These are phyloP conservation scores for Sporothrix phasma DNA, from an alignment of 2,329 filamentous ascomycete species.

Conservation along the genomic window DNA sequence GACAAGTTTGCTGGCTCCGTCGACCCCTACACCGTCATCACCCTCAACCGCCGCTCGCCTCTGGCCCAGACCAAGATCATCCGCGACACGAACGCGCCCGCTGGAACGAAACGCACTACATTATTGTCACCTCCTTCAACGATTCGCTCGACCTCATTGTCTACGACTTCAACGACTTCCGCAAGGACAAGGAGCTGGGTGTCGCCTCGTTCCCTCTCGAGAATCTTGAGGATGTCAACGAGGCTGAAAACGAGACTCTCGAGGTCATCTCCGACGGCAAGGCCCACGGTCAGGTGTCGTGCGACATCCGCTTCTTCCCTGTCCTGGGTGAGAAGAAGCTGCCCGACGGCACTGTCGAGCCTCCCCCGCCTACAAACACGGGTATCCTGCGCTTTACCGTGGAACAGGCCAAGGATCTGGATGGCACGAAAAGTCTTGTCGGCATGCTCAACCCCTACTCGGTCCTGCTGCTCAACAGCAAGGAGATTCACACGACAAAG, in stretches of 20 bases:
- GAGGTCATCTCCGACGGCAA: slow-evolving; percentile 81
- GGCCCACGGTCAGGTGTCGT: slow-evolving; percentile 65
- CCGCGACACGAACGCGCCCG: slow-evolving; percentile 75
- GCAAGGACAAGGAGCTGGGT: slow-evolving; percentile 94
- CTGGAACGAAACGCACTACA: slow-evolving; percentile 95
- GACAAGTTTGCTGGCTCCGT: slow-evolving; percentile 88
- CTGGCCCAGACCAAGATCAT: slow-evolving; percentile 85
- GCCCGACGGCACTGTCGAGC: slow-evolving; percentile 66
- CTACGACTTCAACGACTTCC: slow-evolving; percentile 89
- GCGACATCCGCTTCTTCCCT: slow-evolving; percentile 90
- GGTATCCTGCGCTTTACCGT: slow-evolving; percentile 90
- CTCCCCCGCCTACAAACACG: slow-evolving; percentile 80
- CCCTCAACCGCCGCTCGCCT: slow-evolving; percentile 70
- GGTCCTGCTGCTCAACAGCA: slow-evolving; percentile 78
- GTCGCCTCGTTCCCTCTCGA: slow-evolving; percentile 78
- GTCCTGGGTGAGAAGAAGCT: slow-evolving; percentile 65
- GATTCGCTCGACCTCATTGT: slow-evolving; percentile 77
- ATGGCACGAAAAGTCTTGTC: slow-evolving; percentile 83
- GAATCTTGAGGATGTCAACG: slow-evolving; percentile 62
- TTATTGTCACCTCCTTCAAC: slow-evolving; percentile 84
- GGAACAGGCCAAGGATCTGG: slow-evolving; percentile 92
- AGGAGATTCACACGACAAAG: slow-evolving; percentile 79
- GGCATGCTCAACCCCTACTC: slow-evolving; percentile 89
- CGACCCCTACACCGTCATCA: slow-evolving; percentile 81
- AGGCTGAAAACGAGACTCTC: slow-evolving; percentile 74